These are phyloP conservation scores for Aspergillus sp. DNA, from an alignment of 2,329 filamentous ascomycete species.

Conservation along the genomic window DNA sequence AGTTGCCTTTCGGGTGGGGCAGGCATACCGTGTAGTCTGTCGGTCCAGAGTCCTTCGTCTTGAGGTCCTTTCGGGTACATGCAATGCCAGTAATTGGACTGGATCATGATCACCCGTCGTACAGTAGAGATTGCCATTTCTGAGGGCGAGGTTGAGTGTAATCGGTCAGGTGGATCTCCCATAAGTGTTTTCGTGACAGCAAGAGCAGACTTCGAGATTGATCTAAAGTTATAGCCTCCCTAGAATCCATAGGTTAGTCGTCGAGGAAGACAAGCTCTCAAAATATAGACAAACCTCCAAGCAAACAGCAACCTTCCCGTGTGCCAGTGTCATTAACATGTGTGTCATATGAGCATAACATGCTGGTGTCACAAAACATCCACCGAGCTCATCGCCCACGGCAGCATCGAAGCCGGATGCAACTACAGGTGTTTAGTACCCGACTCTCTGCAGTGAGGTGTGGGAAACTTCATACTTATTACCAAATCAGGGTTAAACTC, in stretches of 20 bases:
- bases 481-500: constrained; percentile 95
- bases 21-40: constrained; percentile 62
- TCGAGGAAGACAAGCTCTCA: not conserved
- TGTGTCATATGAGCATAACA: constrained; percentile 99
- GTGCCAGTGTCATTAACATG: constrained; percentile 94
- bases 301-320: constrained; percentile 87
- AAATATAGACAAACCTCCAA: constrained; percentile 58
- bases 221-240: constrained; percentile 90
- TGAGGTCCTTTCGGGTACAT: constrained; percentile 65
- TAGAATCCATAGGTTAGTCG: constrained; percentile 18
- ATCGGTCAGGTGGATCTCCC: constrained; percentile 79
- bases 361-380: constrained; percentile 84
- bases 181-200: constrained; percentile 91
- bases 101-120: constrained; percentile 57
- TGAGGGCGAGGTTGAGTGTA: constrained; percentile 50
- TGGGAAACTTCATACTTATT: constrained; percentile 55
- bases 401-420: constrained; percentile 96
- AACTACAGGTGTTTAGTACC: constrained; percentile 49
- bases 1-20: too few species aligned
- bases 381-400: constrained; percentile 86
- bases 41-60: constrained; percentile 33
- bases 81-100: constrained; percentile 78
- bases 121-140: constrained; percentile 56
- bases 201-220: constrained; percentile 88
- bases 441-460: not conserved